Base-by-base conservation (phyloP, 305 asterid species). In the Fraxinus dipetala region DNA sequence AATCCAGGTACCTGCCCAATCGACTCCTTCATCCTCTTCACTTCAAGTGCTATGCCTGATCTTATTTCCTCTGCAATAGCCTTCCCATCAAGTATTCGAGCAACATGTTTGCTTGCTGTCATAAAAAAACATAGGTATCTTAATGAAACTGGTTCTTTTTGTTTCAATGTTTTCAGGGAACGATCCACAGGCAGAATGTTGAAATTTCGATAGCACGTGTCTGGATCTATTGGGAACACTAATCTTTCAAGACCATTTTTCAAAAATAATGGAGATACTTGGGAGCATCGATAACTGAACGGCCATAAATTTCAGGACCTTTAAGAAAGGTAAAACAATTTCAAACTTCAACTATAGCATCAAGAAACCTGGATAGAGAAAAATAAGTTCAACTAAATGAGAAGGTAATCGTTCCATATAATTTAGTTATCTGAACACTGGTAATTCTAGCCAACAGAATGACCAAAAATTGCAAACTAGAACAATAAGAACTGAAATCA, bases 1-100 rank as follows among this genome's bases (percentile, higher is more conserved):
- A 96, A 87, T 36, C 97, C 90, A 81, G 99, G 99, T 83, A 93
- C 96, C 72, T 84, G 82, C 51, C 95, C 97, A 11, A 77, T 86
- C 48, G 85, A 88, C 59, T 83, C 85, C 87, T 91, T 91, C 97
- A 96, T 93, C 78, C 75, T 85, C 61, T 88, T 83, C 83, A 92
- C 94, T 84, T 94, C 97, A 83, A 78, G 80, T 67, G 97, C 93
- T 83, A 96, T 90, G 86, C 85, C 85, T 56, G 88, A 87, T 87
- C 92, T 91, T 90, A 94, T 94, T 70, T 87, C 90, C 84, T 83
- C 89, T 28, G 99, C 97, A 83, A 92, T 87, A 63, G 84, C 86
- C 56, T 51, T 86, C 72, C 99, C 98, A 86, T 94, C 94, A 83
- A 96, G 88, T 81, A 90, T 88, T 80, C 87, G 90, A 18, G 93